Evolutionary conservation across 208 protist species (phyloP), one percentile per base, ranked within the genome.

Genomic region (Phytomonas sp.): DNA sequence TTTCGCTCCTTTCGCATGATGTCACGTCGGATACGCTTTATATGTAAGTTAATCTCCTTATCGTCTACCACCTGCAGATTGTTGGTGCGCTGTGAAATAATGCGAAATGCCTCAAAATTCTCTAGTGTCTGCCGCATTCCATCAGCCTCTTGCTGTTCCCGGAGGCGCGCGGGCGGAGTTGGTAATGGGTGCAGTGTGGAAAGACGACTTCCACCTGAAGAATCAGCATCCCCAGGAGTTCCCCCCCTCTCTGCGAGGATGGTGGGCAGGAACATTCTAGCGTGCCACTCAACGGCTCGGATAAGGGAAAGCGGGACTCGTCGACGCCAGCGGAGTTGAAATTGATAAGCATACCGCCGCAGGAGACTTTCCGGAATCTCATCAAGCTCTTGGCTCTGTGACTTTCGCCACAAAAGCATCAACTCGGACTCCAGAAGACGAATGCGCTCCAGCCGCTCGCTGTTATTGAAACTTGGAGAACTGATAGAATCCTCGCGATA

Each of bases 41-140:
- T 74, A 62, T 92, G 84, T 15, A 89, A 73, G 68, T 96, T 96
- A 63, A 96, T 93, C 76, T 94, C 88, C 75, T 86, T 88, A 76
- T 83, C 77, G 67, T 96, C 91, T 68, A 96, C 91, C 61, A 96
- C 91, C 73, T 94, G 88, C 43, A 96, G 70, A 73, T 96, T 96
- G 70, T 89, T 89, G 11, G 88, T 94, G 60, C 87, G 85, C 75
- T 94, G 91, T 0, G 91, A 82, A 71, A 96, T 94, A 62, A 94
- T 79, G 62, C 88, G 91, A 59, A 94, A 94, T 2, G 85, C 87
- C 68, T 96, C 88, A 43, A 84, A 94, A 70, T 93, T 94, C 51
- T 91, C 88, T 31, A 96, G 79, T 43, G 88, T 94, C 53, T 84
- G 71, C 33, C 82, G 74, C 79, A 96, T 84, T 9, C 88, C 91